Evolutionary conservation across 495 filamentous ascomycete species (phyloP).

Genomic region (Cryomyces minteri): DNA sequence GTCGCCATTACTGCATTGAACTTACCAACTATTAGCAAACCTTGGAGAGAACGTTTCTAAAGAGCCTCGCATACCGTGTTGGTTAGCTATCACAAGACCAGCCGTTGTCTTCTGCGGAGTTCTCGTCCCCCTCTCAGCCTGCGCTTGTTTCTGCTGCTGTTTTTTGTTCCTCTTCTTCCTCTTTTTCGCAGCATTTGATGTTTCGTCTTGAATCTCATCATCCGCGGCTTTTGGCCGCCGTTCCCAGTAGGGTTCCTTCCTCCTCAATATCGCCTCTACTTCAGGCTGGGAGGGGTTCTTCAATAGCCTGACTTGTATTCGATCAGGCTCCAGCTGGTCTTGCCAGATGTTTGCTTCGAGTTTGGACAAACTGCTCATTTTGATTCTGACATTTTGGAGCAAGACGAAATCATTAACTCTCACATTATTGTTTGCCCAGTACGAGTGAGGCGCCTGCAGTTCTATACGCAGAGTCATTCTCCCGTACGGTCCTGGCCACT

Average conservation of each 20-base stretch:
- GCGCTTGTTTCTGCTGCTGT: conserved; percentile 17
- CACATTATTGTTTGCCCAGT: conserved; percentile 33
- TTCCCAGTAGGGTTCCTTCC: conserved; percentile 40
- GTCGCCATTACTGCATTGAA: conserved; percentile 17
- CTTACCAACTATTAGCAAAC: not conserved
- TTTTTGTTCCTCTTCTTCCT: conserved; percentile 19
- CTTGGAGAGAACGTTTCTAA: not conserved
- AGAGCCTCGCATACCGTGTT: conserved; percentile 1
- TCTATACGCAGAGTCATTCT: conserved; percentile 54
- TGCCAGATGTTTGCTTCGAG: conserved; percentile 58
- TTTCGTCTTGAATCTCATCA: conserved; percentile 26
- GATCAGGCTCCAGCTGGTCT: conserved; percentile 23
- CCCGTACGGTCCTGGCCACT: conserved; percentile 65
- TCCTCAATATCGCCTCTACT: conserved; percentile 39
- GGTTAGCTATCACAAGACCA: too few species aligned
- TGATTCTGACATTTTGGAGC: conserved; percentile 58
- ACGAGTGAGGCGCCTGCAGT: conserved; percentile 50
- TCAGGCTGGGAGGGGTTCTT: conserved; percentile 11
- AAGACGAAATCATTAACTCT: conserved; percentile 38
- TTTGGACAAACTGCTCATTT: conserved; percentile 22
- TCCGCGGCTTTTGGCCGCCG: not conserved
- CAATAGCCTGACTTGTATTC: too few species aligned
- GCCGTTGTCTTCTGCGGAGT: not conserved
- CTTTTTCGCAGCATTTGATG: conserved; percentile 11
- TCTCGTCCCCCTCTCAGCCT: conserved; percentile 11